phyloP scores from a whole-genome alignment of 169 alveolate species.

The Perkinsus marinus region DNA sequence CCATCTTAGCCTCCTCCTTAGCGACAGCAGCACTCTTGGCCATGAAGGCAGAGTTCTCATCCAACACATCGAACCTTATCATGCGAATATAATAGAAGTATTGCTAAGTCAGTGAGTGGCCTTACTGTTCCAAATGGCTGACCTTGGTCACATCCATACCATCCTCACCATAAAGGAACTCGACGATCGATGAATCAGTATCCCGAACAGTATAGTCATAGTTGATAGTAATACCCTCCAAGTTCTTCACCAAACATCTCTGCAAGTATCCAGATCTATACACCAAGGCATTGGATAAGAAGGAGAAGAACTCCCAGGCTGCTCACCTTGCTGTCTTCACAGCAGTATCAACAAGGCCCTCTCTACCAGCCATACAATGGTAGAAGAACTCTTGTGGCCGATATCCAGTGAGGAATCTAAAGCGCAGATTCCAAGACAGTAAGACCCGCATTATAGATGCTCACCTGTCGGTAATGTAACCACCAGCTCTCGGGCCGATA shows the following conservation, averaged over 20 bases:
- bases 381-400: constrained; percentile 93
- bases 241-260: constrained; percentile 85
- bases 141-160: constrained; percentile 82
- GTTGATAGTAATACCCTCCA: constrained; percentile 80
- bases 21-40: background rate
- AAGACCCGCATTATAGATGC: background rate
- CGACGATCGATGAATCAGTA: constrained; percentile 82
- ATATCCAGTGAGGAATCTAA: constrained; percentile 77
- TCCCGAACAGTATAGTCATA: constrained; percentile 96
- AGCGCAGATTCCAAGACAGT: background rate
- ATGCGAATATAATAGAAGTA: background rate
- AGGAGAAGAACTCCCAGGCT: background rate
- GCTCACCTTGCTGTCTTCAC: constrained; percentile 87
- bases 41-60: background rate
- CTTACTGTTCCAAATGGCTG: background rate
- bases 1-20: background rate
- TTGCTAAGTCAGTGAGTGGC: background rate
- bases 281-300: background rate
- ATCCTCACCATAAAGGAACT: constrained; percentile 95
- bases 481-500: constrained; percentile 89
- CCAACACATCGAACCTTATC: background rate
- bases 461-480: constrained; percentile 83
- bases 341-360: constrained; percentile 97
- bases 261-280: constrained; percentile 78
- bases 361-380: constrained; percentile 99